phyloP scores from a whole-genome alignment of 2,329 filamentous ascomycete genomes.

The Xylariaceae sp. region DNA sequence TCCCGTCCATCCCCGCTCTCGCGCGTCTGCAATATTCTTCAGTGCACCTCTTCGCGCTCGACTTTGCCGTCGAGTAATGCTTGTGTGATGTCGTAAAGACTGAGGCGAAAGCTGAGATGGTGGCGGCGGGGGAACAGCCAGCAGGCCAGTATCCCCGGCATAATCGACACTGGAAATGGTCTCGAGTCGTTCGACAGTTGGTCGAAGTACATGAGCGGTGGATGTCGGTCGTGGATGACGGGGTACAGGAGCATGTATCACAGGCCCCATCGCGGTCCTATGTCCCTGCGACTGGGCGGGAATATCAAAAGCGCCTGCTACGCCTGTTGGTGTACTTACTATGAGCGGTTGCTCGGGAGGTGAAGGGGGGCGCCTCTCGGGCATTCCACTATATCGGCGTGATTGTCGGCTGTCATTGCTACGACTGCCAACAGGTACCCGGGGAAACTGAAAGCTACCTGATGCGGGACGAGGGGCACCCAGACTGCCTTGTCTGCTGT shows the following conservation, averaged over 20 bases:
- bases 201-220: conserved; percentile 33
- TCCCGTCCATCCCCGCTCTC: conserved; percentile 51
- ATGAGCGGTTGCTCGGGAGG: conserved; percentile 52
- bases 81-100: conserved; percentile 35
- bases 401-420: conserved; percentile 16
- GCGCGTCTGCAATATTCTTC: conserved; percentile 59
- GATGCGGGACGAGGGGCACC: conserved; percentile 38
- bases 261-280: conserved; percentile 33
- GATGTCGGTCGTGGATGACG: conserved; percentile 41
- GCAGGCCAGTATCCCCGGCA: conserved; percentile 3
- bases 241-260: conserved; percentile 50
- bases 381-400: conserved; percentile 18
- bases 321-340: conserved; percentile 55
- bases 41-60: conserved; percentile 57
- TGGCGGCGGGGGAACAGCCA: conserved; percentile 11
- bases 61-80: conserved; percentile 45
- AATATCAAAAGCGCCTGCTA: conserved; percentile 49
- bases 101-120: conserved; percentile 34
- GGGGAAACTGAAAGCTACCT: conserved; percentile 38
- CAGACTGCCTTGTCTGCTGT: conserved; percentile 32
- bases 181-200: conserved; percentile 50
- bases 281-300: conserved; percentile 32
- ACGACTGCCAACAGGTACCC: conserved; percentile 35
- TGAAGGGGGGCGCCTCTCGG: conserved; percentile 20
- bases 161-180: conserved; percentile 43